Evolutionary conservation across 2,329 filamentous ascomycete species (phyloP).

Genomic region (Arthroderma sp.): DNA sequence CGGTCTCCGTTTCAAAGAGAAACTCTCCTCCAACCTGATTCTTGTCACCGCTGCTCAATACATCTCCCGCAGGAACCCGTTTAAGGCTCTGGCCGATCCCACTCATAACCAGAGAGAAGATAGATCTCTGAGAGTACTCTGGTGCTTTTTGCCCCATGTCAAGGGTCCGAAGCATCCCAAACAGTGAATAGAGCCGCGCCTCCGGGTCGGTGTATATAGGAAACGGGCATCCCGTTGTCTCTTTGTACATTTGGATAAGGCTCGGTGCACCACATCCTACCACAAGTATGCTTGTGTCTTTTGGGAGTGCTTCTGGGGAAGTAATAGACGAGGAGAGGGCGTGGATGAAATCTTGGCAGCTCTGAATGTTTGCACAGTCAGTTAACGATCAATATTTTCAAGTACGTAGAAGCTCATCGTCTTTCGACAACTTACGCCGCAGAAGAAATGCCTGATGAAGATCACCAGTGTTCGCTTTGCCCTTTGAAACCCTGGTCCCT

Average conservation of each 20-base stretch:
- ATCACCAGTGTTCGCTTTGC: conserved; percentile 52
- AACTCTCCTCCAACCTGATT: conserved; percentile 66
- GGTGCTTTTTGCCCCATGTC: conserved; percentile 46
- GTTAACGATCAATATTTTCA: background rate
- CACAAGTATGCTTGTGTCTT: conserved; percentile 50
- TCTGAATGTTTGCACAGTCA: conserved; percentile 34
- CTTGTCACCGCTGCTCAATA: conserved; percentile 51
- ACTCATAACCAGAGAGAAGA: conserved; percentile 34
- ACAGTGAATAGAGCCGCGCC: conserved; percentile 48
- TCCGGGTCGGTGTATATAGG: conserved; percentile 68
- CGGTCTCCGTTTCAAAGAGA: conserved; percentile 45
- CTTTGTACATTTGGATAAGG: conserved; percentile 54
- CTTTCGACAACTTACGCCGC: conserved; percentile 46
- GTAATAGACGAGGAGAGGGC: conserved; percentile 47
- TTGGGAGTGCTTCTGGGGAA: conserved; percentile 33
- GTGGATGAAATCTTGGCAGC: conserved; percentile 63
- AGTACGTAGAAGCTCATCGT: background rate
- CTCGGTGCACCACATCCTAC: conserved; percentile 59
- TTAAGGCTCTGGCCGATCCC: conserved; percentile 46
- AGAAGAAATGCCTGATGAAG: conserved; percentile 71
- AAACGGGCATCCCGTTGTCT: conserved; percentile 52
- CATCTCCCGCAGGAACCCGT: conserved; percentile 44
- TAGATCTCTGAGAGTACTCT: conserved; percentile 48
- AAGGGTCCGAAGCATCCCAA: conserved; percentile 57
- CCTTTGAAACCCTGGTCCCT: conserved; percentile 5